phyloP scores from a whole-genome alignment of 2,329 filamentous ascomycete genomes.

The Cladosporium velox region DNA sequence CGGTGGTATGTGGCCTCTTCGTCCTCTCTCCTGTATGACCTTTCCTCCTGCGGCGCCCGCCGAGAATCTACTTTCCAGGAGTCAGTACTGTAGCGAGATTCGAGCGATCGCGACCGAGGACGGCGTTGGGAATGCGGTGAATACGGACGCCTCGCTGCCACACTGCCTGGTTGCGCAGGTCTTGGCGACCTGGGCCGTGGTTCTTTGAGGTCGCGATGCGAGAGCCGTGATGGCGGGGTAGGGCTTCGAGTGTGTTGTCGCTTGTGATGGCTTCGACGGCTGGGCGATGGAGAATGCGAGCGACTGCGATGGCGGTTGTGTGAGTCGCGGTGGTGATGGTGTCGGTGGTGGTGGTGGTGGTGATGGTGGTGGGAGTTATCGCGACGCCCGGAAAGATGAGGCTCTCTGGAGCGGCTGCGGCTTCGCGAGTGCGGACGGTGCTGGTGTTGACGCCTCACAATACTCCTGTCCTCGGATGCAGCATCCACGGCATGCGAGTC shows the following conservation, averaged over 20 bases:
- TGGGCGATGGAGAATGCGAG: conserved; percentile 28
- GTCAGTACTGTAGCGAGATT: conserved; percentile 41
- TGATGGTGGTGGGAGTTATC: conserved; percentile 21
- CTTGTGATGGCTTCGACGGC: conserved; percentile 24
- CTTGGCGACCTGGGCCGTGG: conserved; percentile 39
- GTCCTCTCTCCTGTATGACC: conserved; percentile 27
- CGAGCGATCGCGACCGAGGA: conserved; percentile 42
- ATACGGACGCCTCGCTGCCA: conserved; percentile 31
- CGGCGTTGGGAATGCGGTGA: conserved; percentile 42
- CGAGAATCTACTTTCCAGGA: conserved; percentile 32
- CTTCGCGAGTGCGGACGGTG: conserved; percentile 7
- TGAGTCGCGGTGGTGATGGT: conserved; percentile 23
- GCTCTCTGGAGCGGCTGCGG: conserved; percentile 15
- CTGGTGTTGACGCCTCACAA: conserved; percentile 11
- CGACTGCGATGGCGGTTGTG: conserved; percentile 28
- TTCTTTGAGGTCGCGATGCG: conserved; percentile 36
- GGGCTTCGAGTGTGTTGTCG: conserved; percentile 27
- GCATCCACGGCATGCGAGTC: not conserved
- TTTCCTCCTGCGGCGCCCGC: conserved; percentile 22
- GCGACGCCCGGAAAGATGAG: conserved; percentile 10
- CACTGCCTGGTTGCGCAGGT: conserved; percentile 26
- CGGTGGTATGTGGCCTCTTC: conserved; percentile 17
- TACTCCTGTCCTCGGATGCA: not conserved
- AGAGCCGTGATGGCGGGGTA: conserved; percentile 31
- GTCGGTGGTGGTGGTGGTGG: conserved; percentile 21